Evolutionary conservation across 495 filamentous ascomycete genomes (phyloP).

Genomic region (Jackrogersella multiformis): DNA sequence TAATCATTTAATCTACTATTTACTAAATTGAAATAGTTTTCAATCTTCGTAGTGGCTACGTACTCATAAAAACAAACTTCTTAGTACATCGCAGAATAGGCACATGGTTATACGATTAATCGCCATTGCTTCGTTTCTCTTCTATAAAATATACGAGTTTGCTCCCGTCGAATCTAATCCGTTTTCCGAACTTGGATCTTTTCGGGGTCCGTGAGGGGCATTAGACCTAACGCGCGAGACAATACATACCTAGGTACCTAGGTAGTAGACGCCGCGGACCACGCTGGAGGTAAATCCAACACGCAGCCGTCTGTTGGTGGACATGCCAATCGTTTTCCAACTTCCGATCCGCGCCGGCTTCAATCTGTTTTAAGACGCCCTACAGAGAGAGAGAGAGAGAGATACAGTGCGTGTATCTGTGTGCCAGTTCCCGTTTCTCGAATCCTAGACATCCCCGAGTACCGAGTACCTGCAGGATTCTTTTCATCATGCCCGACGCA

Average conservation of each 20-base stretch:
- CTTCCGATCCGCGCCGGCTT: constrained; percentile 16
- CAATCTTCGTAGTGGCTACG: constrained; percentile 8
- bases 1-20: constrained; percentile 35
- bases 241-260: constrained; percentile 2
- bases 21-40: constrained; percentile 27
- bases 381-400: too few species aligned
- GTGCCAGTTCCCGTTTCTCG: constrained; percentile 9
- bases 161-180: constrained; percentile 17
- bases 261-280: constrained; percentile 12
- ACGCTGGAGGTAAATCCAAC: constrained; percentile 1
- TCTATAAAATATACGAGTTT: constrained; percentile 14
- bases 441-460: constrained; percentile 8
- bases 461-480: constrained; percentile 14
- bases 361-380: constrained; percentile 9
- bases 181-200: constrained; percentile 21
- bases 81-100: constrained; percentile 23
- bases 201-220: constrained; percentile 34
- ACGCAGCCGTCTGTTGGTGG: constrained; percentile 14
- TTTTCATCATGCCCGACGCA: constrained; percentile 75
- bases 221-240: constrained; percentile 23
- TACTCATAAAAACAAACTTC: constrained; percentile 9
- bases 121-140: too few species aligned
- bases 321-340: constrained; percentile 28
- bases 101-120: constrained; percentile 20
- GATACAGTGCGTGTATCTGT: too few species aligned